Evolutionary conservation across 305 asterid species (phyloP).

Genomic region (Fraxinus xanthoxyloides): DNA sequence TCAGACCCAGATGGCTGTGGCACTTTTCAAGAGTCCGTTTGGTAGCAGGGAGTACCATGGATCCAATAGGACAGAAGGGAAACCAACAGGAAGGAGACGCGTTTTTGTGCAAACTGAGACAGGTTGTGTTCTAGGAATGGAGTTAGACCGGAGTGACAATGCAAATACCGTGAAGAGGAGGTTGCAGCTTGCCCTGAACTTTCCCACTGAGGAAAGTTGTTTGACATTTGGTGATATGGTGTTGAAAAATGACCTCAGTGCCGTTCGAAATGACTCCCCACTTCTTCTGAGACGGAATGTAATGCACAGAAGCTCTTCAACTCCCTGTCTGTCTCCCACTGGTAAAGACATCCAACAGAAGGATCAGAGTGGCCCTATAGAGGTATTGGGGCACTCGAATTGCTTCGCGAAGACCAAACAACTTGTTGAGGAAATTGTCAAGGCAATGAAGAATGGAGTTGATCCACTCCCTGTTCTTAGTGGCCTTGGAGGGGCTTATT

Average conservation of each 20-base stretch:
- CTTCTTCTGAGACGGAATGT: slow-evolving; percentile 70
- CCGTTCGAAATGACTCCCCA: slow-evolving; percentile 75
- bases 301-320: slow-evolving; percentile 86
- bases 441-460: slow-evolving; percentile 72
- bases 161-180: slow-evolving; percentile 90
- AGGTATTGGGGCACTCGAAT: slow-evolving; percentile 68
- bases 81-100: slow-evolving; percentile 57
- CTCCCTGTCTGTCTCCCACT: slow-evolving; percentile 95
- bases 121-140: slow-evolving; percentile 92
- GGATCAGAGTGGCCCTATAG: slow-evolving; percentile 83
- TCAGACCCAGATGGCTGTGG: slow-evolving; percentile 91
- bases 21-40: slow-evolving; percentile 67
- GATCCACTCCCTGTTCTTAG: slow-evolving; percentile 74
- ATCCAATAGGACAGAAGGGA: slow-evolving; percentile 53
- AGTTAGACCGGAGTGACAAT: slow-evolving; percentile 77
- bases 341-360: slow-evolving; percentile 76
- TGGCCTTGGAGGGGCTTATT: slow-evolving; percentile 58
- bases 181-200: slow-evolving; percentile 77
- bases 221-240: slow-evolving; percentile 82
- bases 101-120: slow-evolving; percentile 90
- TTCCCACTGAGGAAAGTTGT: slow-evolving; percentile 83
- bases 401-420: slow-evolving; percentile 52
- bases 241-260: slow-evolving; percentile 83
- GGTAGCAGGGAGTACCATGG: slow-evolving; percentile 66
- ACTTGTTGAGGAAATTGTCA: slow-evolving; percentile 72